phyloP scores from a whole-genome alignment of 2,329 filamentous ascomycete genomes.

The Akanthomyces uredinophilus region DNA sequence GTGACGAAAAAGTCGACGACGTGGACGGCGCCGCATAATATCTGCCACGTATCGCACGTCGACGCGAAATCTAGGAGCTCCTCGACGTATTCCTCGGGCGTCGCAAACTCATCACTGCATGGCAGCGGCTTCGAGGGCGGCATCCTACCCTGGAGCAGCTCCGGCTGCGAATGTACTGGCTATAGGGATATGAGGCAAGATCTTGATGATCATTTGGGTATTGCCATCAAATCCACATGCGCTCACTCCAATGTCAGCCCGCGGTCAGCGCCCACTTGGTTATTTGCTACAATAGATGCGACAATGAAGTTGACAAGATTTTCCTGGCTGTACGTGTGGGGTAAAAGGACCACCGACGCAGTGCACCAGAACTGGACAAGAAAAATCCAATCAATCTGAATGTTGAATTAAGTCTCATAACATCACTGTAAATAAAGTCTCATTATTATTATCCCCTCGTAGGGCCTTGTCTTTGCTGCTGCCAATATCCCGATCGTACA shows the following conservation, averaged over 20 bases:
- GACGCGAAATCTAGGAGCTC: conserved; percentile 72
- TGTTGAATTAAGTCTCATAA: no score
- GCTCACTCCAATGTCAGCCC: neutral
- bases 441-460: no score
- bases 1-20: conserved; percentile 93
- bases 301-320: neutral
- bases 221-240: neutral
- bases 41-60: conserved; percentile 71
- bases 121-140: conserved; percentile 57
- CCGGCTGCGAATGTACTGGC: neutral
- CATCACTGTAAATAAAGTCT: no score
- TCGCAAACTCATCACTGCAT: conserved; percentile 62
- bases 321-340: conserved; percentile 4
- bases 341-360: neutral
- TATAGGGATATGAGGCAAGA: no score
- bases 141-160: conserved; percentile 30
- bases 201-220: no score
- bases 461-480: neutral
- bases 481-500: neutral
- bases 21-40: conserved; percentile 93
- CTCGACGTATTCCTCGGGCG: conserved; percentile 71
- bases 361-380: neutral
- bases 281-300: neutral
- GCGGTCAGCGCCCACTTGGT: no score
- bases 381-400: neutral